Percentiles rank a stretch among this genome's conserved stretches.
Conservation (phyloP, 805 yeast genomes). For the Ascoidea asiatica region DNA sequence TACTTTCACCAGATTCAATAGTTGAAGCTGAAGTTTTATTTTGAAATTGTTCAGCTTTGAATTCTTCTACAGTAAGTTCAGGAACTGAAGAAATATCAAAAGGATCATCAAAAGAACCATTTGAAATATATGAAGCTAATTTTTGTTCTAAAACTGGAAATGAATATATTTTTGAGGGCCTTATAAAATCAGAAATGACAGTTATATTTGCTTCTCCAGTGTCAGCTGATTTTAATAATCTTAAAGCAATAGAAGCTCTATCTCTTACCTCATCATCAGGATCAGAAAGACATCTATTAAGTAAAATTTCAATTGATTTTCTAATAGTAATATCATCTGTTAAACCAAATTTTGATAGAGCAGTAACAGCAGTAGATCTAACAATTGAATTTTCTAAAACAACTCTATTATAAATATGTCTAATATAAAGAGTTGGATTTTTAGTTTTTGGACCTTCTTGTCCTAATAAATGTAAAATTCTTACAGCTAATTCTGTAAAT, state of each 20-base stretch:
- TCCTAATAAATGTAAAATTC: constrained; percentile 84
- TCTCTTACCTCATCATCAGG: constrained; percentile 96
- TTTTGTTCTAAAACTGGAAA: constrained; percentile 67
- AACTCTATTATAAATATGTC: constrained; percentile 94
- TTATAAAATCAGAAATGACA: constrained; percentile 34
- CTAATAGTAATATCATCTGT: constrained; percentile 56
- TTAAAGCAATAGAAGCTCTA: constrained; percentile 80
- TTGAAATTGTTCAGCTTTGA: constrained; percentile 48
- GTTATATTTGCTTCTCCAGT: constrained; percentile 18
- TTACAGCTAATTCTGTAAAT: constrained; percentile 84
- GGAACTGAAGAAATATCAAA: constrained; percentile 68
- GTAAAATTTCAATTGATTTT: constrained; percentile 58
- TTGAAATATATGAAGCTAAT: constrained; percentile 54
- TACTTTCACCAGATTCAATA: constrained; percentile 10
- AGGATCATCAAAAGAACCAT: constrained; percentile 32
- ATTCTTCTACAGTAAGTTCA: constrained; percentile 50
- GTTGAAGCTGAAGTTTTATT: constrained; percentile 25
- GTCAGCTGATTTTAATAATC: constrained; percentile 36
- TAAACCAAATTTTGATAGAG: constrained; percentile 81
- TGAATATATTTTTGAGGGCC: constrained; percentile 58
- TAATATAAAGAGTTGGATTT: constrained; percentile 80
- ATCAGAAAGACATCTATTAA: constrained; percentile 76
- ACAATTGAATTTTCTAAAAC: constrained; percentile 92
- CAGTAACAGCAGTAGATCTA: constrained; percentile 89
- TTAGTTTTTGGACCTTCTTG: constrained; percentile 84